phyloP scores from a whole-genome alignment of 345 rosid species.

The Brassica carinata region DNA sequence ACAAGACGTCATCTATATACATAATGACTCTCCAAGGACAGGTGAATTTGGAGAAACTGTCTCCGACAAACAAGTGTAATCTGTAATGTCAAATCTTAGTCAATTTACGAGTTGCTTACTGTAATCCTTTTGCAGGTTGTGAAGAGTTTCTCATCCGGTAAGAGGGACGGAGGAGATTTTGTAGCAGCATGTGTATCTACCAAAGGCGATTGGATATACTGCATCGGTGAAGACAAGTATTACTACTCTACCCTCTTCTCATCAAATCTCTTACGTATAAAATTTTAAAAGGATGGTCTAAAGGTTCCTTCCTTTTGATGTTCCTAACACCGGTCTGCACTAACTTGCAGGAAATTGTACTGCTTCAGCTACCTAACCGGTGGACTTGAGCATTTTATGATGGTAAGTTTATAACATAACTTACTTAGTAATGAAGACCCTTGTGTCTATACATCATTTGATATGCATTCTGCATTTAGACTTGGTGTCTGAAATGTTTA shows the following conservation, averaged over 20 bases:
- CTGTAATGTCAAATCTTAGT: slow-evolving; percentile 17
- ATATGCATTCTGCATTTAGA: not conserved
- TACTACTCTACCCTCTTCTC: slow-evolving; percentile 12
- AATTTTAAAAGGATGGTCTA: not conserved
- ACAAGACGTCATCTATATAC: slow-evolving; percentile 85
- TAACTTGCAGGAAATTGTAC: slow-evolving; percentile 71
- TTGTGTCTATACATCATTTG: not conserved
- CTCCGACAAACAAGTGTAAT: slow-evolving; percentile 3
- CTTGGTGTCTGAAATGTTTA: not conserved
- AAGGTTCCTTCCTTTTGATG: not conserved
- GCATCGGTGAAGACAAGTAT: slow-evolving; percentile 90
- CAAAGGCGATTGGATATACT: slow-evolving; percentile 98
- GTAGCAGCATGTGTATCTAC: slow-evolving; percentile 91
- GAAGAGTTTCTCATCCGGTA: slow-evolving; percentile 98
- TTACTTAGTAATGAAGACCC: not conserved
- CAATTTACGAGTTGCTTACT: slow-evolving; percentile 22
- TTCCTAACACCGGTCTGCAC: slow-evolving; percentile 13
- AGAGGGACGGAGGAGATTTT: slow-evolving; percentile 96
- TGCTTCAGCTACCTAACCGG: slow-evolving; percentile 94
- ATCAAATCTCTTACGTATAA: not conserved
- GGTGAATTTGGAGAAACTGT: slow-evolving; percentile 46
- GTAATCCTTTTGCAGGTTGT: slow-evolving; percentile 62
- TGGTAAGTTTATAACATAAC: slow-evolving; percentile 49
- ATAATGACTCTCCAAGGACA: slow-evolving; percentile 99
- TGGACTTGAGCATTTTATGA: slow-evolving; percentile 94